phyloP scores from a whole-genome alignment of 2,329 filamentous ascomycete genomes.

The Ophidiomyces ophidiicola region DNA sequence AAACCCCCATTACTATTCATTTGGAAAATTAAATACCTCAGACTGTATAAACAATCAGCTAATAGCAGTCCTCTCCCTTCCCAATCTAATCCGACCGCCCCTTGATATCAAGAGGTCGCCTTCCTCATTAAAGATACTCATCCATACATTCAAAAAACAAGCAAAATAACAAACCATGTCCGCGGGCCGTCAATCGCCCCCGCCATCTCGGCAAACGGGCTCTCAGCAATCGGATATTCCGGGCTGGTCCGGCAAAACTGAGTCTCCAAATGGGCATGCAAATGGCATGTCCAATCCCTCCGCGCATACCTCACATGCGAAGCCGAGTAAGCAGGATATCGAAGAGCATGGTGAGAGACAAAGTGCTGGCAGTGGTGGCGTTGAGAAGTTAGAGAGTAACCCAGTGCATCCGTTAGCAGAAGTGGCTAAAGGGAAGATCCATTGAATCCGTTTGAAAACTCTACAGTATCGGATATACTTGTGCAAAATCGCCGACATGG shows the following conservation, averaged over 20 bases:
- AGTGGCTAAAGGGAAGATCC: constrained; percentile 22
- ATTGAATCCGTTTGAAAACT: too few species aligned
- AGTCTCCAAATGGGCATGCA: constrained; percentile 34
- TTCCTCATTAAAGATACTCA: too few species aligned
- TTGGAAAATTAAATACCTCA: too few species aligned
- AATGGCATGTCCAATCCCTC: constrained; percentile 35
- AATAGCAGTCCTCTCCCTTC: not conserved
- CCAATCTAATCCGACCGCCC: too few species aligned
- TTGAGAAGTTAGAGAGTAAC: constrained; percentile 28
- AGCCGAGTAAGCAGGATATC: constrained; percentile 1
- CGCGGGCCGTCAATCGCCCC: constrained; percentile 64
- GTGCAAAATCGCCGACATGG: too few species aligned
- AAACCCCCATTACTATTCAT: not conserved
- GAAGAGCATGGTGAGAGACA: not conserved
- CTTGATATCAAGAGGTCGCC: not conserved
- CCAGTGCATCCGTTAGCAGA: constrained; percentile 30
- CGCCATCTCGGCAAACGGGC: constrained; percentile 55
- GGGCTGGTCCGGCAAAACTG: constrained; percentile 20
- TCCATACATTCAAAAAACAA: constrained; percentile 10
- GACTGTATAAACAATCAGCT: too few species aligned
- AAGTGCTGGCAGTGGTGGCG: constrained; percentile 13
- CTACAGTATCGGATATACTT: too few species aligned
- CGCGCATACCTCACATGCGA: constrained; percentile 25
- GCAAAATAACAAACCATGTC: constrained; percentile 45
- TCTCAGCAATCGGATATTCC: constrained; percentile 50